Percentiles rank a stretch among this genome's conserved stretches.
phyloP scores from a whole-genome alignment of 106 monocot species.

The Amphibolis antarctica region DNA sequence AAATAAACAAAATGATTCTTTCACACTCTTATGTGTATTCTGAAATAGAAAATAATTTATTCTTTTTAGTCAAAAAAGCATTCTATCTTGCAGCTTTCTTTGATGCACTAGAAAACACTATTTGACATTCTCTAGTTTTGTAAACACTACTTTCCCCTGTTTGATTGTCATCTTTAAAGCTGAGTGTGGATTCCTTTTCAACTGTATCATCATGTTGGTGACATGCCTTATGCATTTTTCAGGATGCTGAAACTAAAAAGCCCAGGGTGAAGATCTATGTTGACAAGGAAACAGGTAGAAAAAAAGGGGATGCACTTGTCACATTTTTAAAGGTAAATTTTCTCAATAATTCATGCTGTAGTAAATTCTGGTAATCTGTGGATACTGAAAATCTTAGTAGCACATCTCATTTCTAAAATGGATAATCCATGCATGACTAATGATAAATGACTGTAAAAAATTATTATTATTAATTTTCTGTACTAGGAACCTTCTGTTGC shows the following conservation, averaged over 20 bases:
- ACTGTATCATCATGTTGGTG: not conserved
- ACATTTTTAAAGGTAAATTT: constrained; percentile 74
- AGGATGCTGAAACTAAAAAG: constrained; percentile 94
- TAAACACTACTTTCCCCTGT: no score
- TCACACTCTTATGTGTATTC: no score
- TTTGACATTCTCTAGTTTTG: no score
- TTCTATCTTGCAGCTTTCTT: no score
- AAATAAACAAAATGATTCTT: no score
- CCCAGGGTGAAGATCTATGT: constrained; percentile 91
- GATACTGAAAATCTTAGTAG: no score
- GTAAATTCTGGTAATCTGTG: no score
- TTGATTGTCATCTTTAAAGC: no score
- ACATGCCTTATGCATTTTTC: not conserved
- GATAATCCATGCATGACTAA: not conserved
- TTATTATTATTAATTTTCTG: not conserved
- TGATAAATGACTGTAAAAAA: not conserved
- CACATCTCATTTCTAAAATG: no score
- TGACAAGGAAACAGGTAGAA: constrained; percentile 74
- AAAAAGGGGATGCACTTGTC: constrained; percentile 90
- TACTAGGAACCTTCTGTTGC: constrained; percentile 91
- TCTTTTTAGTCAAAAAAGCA: no score
- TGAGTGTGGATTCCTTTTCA: not conserved
- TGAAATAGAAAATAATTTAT: no score
- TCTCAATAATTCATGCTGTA: not conserved
- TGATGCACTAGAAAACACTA: no score